These are phyloP conservation scores for Trametes cinnabarina DNA, from an alignment of 768 basidiomycete species.

Conservation along the genomic window DNA sequence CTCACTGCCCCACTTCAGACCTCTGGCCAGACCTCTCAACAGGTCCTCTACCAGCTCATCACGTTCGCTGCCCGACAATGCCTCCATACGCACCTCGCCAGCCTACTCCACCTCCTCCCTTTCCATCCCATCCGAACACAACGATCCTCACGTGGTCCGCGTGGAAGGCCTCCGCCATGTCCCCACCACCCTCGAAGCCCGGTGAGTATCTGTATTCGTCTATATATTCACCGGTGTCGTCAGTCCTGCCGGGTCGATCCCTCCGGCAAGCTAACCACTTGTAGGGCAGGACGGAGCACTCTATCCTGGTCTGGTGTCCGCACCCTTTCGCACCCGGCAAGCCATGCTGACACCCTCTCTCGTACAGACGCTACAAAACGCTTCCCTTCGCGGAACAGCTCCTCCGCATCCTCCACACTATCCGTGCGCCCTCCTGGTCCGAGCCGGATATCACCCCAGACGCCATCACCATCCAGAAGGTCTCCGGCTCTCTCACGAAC, in stretches of 20 bases:
- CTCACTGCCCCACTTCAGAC: slow-evolving; percentile 5
- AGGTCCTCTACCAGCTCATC: slow-evolving; percentile 20
- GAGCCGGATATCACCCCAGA: slow-evolving; percentile 44
- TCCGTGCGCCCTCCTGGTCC: slow-evolving; percentile 62
- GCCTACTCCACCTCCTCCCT: slow-evolving; percentile 29
- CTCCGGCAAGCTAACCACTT: slow-evolving; percentile 22
- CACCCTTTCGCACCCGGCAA: slow-evolving; percentile 34
- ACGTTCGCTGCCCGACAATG: slow-evolving; percentile 15
- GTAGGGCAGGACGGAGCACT: slow-evolving; percentile 23
- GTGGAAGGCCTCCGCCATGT: slow-evolving; percentile 64
- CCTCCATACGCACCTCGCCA: slow-evolving; percentile 26
- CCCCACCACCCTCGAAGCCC: slow-evolving; percentile 56
- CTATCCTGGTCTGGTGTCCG: slow-evolving; percentile 36
- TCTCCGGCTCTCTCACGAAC: slow-evolving; percentile 92
- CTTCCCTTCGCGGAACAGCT: slow-evolving; percentile 52
- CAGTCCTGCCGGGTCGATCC: slow-evolving; percentile 20
- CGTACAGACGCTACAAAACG: slow-evolving; percentile 64
- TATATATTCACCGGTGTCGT: not conserved
- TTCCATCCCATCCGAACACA: slow-evolving; percentile 38
- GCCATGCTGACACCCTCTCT: slow-evolving; percentile 18
- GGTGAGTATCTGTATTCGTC: slow-evolving; percentile 51
- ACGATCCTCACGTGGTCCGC: slow-evolving; percentile 42
- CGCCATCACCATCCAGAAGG: slow-evolving; percentile 65
- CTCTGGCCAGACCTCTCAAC: slow-evolving; percentile 3
- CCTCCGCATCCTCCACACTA: slow-evolving; percentile 51